Base-by-base conservation (phyloP, 2,329 filamentous ascomycete species). In the Fusarium temperatum region DNA sequence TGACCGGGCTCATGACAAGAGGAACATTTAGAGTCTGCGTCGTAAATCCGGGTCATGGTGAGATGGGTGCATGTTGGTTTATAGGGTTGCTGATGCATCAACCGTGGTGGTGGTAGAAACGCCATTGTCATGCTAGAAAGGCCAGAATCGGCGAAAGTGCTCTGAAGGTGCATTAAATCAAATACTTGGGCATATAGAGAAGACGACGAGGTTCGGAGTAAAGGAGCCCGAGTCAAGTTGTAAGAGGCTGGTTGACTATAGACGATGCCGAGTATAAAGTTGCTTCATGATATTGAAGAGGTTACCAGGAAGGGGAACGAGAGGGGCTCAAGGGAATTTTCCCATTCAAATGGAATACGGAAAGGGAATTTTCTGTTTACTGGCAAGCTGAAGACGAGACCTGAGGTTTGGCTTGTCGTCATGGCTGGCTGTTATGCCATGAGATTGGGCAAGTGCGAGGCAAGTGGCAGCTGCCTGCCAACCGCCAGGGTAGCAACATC, bases 1-100 rank as follows among this genome's bases (percentile, higher is more conserved):
- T 85, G 82, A 1, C 91, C 88, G 3, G 81, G 80, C 45, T 83
- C 82, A 44, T 83, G 83, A 76, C 94, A 96, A 30, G 85, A 78
- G 13, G 86, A 82, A 82, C 94, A 96, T 24, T 80, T 78, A 53
- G 85, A 80, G 35, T 85, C 79, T 26, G 82, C 66, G 39, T 87
- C 87, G 75, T 91, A 93, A 50, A 94, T 81, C 35, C 92, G 89
- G 15, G 89, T 89, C 87, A 94, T 91, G 63, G 87, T 90, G 51
- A 90, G 82, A 78, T 95, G 93, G 6, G 90, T 93, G 81, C 93
- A 95, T 66, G 80, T 76, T 4, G 80, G 77, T 53, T 77, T 74
- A 54, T 82, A 81, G n/a, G 71, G 59, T 36, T 66, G 66, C 24
- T 66, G 67, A 28, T 59, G 69, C 20, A 68, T 60, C 18, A 58